Evolutionary conservation across 768 basidiomycete species (phyloP).

Genomic region (Calocera viscosa): DNA sequence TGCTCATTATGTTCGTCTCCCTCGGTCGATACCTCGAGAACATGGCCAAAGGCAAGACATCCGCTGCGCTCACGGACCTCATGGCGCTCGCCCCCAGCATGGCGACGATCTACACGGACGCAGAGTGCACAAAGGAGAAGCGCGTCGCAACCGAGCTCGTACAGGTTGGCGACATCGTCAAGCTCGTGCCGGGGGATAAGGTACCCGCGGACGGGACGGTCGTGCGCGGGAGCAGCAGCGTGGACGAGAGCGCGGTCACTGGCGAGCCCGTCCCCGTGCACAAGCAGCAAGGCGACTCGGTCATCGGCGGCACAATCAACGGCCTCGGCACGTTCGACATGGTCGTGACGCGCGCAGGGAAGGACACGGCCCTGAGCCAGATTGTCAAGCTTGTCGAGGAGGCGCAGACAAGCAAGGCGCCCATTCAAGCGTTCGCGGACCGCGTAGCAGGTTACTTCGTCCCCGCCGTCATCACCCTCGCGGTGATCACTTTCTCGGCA

Average conservation of each 20-base stretch:
- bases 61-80: slow-evolving; percentile 88
- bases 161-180: slow-evolving; percentile 84
- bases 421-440: slow-evolving; percentile 95
- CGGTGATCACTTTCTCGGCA: slow-evolving; percentile 60
- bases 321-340: slow-evolving; percentile 96
- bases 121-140: slow-evolving; percentile 69
- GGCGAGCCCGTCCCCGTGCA: slow-evolving; percentile 84
- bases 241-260: slow-evolving; percentile 94
- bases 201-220: slow-evolving; percentile 92
- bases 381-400: slow-evolving; percentile 96
- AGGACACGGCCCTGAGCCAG: slow-evolving; percentile 90
- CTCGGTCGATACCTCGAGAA: slow-evolving; percentile 94
- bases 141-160: slow-evolving; percentile 88
- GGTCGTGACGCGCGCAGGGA: slow-evolving; percentile 86
- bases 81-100: slow-evolving; percentile 92
- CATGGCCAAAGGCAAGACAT: slow-evolving; percentile 91
- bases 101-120: slow-evolving; percentile 89
- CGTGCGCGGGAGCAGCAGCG: slow-evolving; percentile 65
- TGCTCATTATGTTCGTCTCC: slow-evolving; percentile 95
- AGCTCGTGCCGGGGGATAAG: slow-evolving; percentile 92
- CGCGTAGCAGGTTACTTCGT: slow-evolving; percentile 91
- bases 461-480: slow-evolving; percentile 74
- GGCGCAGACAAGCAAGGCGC: slow-evolving; percentile 94
- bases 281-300: slow-evolving; percentile 69
- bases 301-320: slow-evolving; percentile 96